Evolutionary conservation across 116 monocot species (phyloP).

Genomic region (Iris pallida): DNA sequence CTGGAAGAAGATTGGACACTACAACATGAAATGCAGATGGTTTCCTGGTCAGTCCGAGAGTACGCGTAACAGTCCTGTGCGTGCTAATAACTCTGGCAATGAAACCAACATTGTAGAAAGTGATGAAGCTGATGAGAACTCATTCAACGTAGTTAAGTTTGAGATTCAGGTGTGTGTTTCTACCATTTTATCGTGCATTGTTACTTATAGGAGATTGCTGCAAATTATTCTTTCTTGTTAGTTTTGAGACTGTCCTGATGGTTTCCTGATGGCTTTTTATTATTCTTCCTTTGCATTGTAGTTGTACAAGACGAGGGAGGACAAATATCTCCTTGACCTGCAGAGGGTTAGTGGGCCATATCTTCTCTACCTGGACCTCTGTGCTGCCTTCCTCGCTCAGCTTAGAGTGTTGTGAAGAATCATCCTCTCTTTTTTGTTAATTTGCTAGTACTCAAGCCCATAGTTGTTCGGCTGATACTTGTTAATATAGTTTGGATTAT

Average conservation of each 20-base stretch:
- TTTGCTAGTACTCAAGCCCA: no score
- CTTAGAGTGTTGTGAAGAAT: conserved; percentile 50
- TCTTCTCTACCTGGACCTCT: conserved; percentile 57
- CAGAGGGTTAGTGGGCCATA: conserved; percentile 62
- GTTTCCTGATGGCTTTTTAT: background rate
- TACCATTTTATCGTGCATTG: background rate
- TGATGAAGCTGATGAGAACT: conserved; percentile 24
- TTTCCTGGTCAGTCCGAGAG: conserved; percentile 18
- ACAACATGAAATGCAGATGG: conserved; percentile 68
- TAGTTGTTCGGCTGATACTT: no score
- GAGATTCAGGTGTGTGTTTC: conserved; percentile 42
- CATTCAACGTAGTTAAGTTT: conserved; percentile 38
- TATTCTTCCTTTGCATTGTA: conserved; percentile 1
- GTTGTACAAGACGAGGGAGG: conserved; percentile 68
- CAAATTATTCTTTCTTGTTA: no score
- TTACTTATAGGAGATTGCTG: background rate
- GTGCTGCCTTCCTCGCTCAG: conserved; percentile 56
- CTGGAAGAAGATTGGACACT: conserved; percentile 57
- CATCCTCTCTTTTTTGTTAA: background rate
- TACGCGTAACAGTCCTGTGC: conserved; percentile 17
- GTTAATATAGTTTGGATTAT: no score
- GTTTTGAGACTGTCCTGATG: no score
- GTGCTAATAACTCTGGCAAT: conserved; percentile 22
- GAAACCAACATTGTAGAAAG: conserved; percentile 41
- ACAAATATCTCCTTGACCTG: conserved; percentile 63